Conservation (phyloP, 2,329 filamentous ascomycete species). For the Calonectria ilicicola region DNA sequence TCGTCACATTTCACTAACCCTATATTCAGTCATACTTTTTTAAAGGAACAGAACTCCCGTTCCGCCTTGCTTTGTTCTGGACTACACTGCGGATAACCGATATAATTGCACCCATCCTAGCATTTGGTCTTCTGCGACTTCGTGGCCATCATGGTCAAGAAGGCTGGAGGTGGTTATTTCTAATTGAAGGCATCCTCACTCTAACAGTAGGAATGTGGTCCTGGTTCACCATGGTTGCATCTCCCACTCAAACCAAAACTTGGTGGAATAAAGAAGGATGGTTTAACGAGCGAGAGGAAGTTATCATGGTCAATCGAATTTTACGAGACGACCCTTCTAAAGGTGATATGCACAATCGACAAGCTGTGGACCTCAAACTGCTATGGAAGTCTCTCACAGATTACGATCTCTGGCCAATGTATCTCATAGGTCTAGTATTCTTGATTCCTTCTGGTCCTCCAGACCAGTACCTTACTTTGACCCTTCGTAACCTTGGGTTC, state of each 20-base stretch:
- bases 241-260: conserved; percentile 59
- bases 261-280: conserved; percentile 64
- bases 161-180: conserved; percentile 50
- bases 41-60: conserved; percentile 39
- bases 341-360: conserved; percentile 70
- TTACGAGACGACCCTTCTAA: conserved; percentile 69
- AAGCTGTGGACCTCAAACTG: conserved; percentile 55
- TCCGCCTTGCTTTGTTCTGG: conserved; percentile 34
- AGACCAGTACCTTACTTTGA: conserved; percentile 64
- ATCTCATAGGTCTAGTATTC: conserved; percentile 60
- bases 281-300: conserved; percentile 55
- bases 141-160: conserved; percentile 37
- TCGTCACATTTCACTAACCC: conserved; percentile 37
- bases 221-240: conserved; percentile 41
- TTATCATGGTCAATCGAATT: conserved; percentile 68
- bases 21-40: conserved; percentile 51
- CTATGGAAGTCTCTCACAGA: conserved; percentile 66
- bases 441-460: conserved; percentile 61
- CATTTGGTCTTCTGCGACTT: conserved; percentile 39
- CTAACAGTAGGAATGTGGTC: conserved; percentile 37
- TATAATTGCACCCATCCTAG: conserved; percentile 36
- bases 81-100: conserved; percentile 24
- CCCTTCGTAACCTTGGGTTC: conserved; percentile 34
- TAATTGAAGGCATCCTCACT: conserved; percentile 56
- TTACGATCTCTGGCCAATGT: conserved; percentile 69